These are phyloP conservation scores for Exobasidium rhododendri DNA, from an alignment of 1,284 basidiomycete genomes.

Conservation along the genomic window DNA sequence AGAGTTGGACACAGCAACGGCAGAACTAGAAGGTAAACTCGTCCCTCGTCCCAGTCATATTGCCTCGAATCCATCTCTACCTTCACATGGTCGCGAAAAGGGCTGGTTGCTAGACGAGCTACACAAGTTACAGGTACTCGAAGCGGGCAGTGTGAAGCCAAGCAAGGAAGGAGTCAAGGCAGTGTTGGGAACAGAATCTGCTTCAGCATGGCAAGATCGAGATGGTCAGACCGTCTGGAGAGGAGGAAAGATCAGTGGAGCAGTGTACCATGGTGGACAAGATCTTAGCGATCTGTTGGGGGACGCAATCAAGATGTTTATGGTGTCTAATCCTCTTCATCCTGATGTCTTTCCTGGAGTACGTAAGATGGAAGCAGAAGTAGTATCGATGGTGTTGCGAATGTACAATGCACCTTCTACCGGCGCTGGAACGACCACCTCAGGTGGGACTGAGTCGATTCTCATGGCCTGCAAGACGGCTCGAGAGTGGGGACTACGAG, in stretches of 20 bases:
- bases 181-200: slow-evolving; percentile 1
- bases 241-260: slow-evolving; percentile 51
- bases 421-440: slow-evolving; percentile 80
- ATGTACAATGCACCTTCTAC: slow-evolving; percentile 74
- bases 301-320: slow-evolving; percentile 38
- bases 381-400: slow-evolving; percentile 84
- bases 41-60: slow-evolving; percentile 28
- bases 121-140: slow-evolving; percentile 39
- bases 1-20: slow-evolving; percentile 44
- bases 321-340: slow-evolving; percentile 79
- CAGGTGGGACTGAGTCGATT: slow-evolving; percentile 94
- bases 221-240: slow-evolving; percentile 49
- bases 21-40: slow-evolving; percentile 45
- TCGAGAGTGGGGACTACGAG: slow-evolving; percentile 81
- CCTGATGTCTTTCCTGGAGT: slow-evolving; percentile 92
- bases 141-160: slow-evolving; percentile 12
- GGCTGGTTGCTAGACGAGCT: slow-evolving; percentile 45
- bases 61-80: slow-evolving; percentile 30
- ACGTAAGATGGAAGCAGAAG: slow-evolving; percentile 95
- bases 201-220: slow-evolving; percentile 20
- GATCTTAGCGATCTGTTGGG: slow-evolving; percentile 44
- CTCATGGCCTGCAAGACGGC: slow-evolving; percentile 90
- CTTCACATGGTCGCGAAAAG: slow-evolving; percentile 36
- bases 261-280: slow-evolving; percentile 55
- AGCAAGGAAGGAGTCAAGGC: slow-evolving; percentile 10